A percentile compares a stretch with the other conserved stretches of the same genome.
Evolutionary conservation across 768 basidiomycete genomes (phyloP).

Genomic region (Rhodosporidiobolus sp.): DNA sequence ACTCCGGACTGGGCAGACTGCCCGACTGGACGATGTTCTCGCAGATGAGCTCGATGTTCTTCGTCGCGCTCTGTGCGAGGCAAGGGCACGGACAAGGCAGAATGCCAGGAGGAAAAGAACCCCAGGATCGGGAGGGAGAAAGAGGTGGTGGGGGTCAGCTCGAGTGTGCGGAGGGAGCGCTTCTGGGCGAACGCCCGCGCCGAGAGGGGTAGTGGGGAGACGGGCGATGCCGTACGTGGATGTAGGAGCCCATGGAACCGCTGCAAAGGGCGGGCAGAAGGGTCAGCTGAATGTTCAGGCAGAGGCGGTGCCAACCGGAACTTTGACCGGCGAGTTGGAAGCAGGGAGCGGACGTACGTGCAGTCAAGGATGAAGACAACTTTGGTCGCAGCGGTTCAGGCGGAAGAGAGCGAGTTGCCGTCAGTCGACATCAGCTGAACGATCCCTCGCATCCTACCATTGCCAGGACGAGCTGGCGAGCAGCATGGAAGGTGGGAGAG

Average conservation of each 20-base stretch:
- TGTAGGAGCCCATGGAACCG: slow-evolving; percentile 39
- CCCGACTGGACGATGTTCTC: slow-evolving; percentile 92
- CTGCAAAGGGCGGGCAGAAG: background rate
- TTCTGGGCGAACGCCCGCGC: background rate
- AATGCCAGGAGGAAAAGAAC: background rate
- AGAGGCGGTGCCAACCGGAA: no score
- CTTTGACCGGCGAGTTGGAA: background rate
- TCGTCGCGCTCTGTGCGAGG: slow-evolving; percentile 66
- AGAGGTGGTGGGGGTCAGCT: background rate
- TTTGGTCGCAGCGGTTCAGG: background rate
- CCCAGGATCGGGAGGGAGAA: background rate
- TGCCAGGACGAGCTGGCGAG: background rate
- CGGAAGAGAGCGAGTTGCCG: background rate
- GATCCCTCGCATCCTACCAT: background rate
- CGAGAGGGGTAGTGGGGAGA: background rate
- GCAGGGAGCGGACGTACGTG: slow-evolving; percentile 17
- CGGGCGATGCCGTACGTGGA: slow-evolving; percentile 14
- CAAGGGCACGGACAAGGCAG: no score
- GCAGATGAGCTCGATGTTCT: slow-evolving; percentile 94
- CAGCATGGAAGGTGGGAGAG: background rate
- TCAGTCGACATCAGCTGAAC: slow-evolving; percentile 3
- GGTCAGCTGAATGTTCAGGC: background rate
- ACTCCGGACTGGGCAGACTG: slow-evolving; percentile 77
- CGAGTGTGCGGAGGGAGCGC: background rate
- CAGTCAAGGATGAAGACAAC: slow-evolving; percentile 41